These are phyloP conservation scores for Salix suchowensis DNA, from an alignment of 345 rosid species.

Conservation along the genomic window DNA sequence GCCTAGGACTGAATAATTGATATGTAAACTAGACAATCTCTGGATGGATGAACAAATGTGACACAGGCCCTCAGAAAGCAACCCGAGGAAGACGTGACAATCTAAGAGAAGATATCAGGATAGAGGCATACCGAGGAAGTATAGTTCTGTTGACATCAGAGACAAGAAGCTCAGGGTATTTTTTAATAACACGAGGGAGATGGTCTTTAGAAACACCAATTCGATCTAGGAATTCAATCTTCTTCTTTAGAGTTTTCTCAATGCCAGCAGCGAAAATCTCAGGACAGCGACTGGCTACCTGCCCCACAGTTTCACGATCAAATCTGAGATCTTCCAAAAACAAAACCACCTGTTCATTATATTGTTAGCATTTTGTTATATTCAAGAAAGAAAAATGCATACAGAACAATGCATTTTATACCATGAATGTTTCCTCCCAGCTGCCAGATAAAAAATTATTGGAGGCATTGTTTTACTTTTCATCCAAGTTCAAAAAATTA, in stretches of 20 bases:
- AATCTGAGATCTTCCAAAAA: slow-evolving; percentile 68
- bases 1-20: no score
- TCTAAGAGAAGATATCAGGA: no score
- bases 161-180: slow-evolving; percentile 81
- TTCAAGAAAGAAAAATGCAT: background rate
- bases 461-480: background rate
- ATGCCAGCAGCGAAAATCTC: slow-evolving; percentile 64
- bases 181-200: slow-evolving; percentile 63
- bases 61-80: no score
- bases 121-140: slow-evolving; percentile 56
- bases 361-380: slow-evolving; percentile 1
- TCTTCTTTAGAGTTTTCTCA: slow-evolving; percentile 59
- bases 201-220: slow-evolving; percentile 55
- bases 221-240: slow-evolving; percentile 51
- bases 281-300: slow-evolving; percentile 71
- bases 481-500: background rate
- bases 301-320: slow-evolving; percentile 47
- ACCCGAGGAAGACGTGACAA: no score
- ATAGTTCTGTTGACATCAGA: slow-evolving; percentile 53
- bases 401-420: background rate
- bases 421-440: background rate
- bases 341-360: slow-evolving; percentile 53
- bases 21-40: no score
- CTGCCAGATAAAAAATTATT: background rate
- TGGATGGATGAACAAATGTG: no score